Conservation (phyloP, 345 rosid genomes). For the Turnera subulata region DNA sequence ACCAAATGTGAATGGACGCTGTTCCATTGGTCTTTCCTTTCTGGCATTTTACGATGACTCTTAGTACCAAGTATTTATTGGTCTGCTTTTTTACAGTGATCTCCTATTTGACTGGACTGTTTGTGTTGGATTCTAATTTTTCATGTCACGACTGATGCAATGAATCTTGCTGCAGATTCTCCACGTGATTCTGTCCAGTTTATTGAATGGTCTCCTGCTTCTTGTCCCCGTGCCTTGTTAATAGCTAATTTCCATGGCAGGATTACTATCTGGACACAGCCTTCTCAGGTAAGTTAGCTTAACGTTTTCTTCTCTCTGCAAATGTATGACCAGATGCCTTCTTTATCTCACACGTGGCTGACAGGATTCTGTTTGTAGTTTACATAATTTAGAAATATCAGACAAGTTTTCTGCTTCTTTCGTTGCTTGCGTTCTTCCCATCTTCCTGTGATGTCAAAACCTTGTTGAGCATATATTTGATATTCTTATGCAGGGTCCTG, state of each 20-base stretch:
- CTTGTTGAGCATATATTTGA: slow-evolving; percentile 11
- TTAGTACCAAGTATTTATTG: too few species aligned
- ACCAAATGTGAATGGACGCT: neutral
- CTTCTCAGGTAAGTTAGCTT: slow-evolving; percentile 60
- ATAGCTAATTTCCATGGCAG: slow-evolving; percentile 97
- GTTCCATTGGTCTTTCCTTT: too few species aligned
- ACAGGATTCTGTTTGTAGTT: neutral
- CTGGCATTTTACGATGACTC: too few species aligned
- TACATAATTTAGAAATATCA: neutral
- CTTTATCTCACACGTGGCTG: slow-evolving; percentile 3
- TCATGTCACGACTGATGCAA: neutral
- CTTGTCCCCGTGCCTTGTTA: slow-evolving; percentile 90
- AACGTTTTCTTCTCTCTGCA: neutral
- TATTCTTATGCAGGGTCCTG: slow-evolving; percentile 61
- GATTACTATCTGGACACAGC: slow-evolving; percentile 95
- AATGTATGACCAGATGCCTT: slow-evolving; percentile 4
- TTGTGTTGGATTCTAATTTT: neutral
- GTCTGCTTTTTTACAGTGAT: too few species aligned
- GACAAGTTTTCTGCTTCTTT: neutral
- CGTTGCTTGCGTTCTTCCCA: slow-evolving; percentile 1
- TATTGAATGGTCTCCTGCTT: slow-evolving; percentile 96
- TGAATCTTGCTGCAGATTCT: slow-evolving; percentile 54
- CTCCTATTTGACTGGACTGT: neutral
- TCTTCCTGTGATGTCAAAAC: neutral
- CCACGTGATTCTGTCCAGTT: slow-evolving; percentile 99